These are phyloP conservation scores for Daedaleopsis sinensis DNA, from an alignment of 768 basidiomycete species.

Conservation along the genomic window DNA sequence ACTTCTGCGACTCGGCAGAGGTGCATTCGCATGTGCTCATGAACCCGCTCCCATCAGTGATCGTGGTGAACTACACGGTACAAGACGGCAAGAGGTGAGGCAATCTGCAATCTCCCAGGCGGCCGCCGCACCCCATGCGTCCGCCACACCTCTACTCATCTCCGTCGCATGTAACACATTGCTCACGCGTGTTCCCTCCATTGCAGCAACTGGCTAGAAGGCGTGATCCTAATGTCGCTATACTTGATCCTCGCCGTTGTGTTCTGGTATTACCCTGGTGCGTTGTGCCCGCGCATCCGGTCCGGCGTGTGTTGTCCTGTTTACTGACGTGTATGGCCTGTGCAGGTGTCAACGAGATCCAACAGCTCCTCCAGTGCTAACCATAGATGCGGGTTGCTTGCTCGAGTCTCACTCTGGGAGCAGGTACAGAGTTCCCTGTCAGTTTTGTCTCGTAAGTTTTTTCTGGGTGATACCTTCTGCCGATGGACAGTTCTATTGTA, in stretches of 20 bases:
- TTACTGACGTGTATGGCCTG: neutral
- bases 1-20: neutral
- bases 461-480: too few relatives aligned
- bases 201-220: conserved; percentile 80
- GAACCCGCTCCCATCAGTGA: conserved; percentile 43
- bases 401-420: too few relatives aligned
- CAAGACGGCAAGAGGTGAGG: conserved; percentile 75
- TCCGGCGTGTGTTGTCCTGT: neutral
- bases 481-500: too few relatives aligned
- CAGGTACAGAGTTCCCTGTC: too few relatives aligned
- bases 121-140: neutral
- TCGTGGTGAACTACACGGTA: conserved; percentile 74
- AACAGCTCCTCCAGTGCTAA: neutral
- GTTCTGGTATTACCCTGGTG: conserved; percentile 58
- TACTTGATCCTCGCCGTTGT: conserved; percentile 58
- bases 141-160: neutral
- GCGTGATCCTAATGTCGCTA: conserved; percentile 70
- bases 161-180: neutral
- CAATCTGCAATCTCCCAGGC: neutral
- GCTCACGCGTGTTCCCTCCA: neutral
- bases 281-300: conserved; percentile 7
- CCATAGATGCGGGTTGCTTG: too few relatives aligned
- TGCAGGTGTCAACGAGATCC: conserved; percentile 1
- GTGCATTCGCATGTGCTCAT: conserved; percentile 13
- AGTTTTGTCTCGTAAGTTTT: too few relatives aligned